Evolutionary conservation across 2,329 filamentous ascomycete genomes (phyloP).

Genomic region (Zalaria sp.): DNA sequence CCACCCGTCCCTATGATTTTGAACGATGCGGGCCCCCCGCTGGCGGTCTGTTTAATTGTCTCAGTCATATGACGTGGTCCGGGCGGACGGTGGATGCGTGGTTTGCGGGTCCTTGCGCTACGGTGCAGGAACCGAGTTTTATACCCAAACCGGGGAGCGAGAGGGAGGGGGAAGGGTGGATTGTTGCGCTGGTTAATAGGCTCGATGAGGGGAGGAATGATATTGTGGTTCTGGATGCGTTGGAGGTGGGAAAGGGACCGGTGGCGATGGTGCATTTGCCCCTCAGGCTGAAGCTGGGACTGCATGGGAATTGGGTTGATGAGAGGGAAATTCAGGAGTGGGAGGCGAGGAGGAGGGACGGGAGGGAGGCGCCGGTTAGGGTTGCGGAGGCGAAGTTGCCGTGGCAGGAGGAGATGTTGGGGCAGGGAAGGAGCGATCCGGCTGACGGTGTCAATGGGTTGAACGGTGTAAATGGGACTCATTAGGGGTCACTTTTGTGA

Average conservation of each 20-base stretch:
- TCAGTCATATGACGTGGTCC: constrained; percentile 12
- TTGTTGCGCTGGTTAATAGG: constrained; percentile 32
- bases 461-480: too few relatives aligned
- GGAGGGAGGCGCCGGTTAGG: neutral
- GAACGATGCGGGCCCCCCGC: constrained; percentile 8
- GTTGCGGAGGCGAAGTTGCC: neutral
- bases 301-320: constrained; percentile 3
- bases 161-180: constrained; percentile 36
- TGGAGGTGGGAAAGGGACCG: constrained; percentile 20
- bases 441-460: neutral
- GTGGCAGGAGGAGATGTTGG: neutral
- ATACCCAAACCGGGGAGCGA: constrained; percentile 28
- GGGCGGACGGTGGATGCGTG: constrained; percentile 14
- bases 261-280: constrained; percentile 27
- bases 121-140: constrained; percentile 41
- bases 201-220: constrained; percentile 23
- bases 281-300: constrained; percentile 2
- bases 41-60: neutral
- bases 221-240: constrained; percentile 28
- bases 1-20: constrained; percentile 16
- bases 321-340: neutral
- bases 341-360: neutral
- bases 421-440: neutral
- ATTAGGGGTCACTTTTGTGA: too few relatives aligned
- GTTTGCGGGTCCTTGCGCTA: constrained; percentile 23